Evolutionary conservation across 2,329 filamentous ascomycete genomes (phyloP).

Genomic region (Cryphonectria naterciae): DNA sequence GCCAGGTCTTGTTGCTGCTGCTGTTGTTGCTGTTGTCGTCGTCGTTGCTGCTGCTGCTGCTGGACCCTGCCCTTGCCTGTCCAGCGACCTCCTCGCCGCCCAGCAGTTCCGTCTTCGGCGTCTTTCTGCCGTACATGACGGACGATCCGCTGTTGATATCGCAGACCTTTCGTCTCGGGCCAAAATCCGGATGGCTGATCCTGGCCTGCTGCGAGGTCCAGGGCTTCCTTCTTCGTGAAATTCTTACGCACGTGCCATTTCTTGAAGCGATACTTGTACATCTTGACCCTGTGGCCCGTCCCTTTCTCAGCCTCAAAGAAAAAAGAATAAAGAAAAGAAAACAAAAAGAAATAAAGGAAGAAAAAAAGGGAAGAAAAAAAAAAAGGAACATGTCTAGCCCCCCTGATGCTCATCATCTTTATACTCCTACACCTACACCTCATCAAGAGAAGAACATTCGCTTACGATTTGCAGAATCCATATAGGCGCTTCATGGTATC

Average conservation of each 20-base stretch:
- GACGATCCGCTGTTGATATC: conserved; percentile 13
- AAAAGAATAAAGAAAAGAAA: not conserved
- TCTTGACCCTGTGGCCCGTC: conserved; percentile 5
- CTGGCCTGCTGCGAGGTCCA: conserved; percentile 1
- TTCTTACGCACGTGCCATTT: conserved; percentile 22
- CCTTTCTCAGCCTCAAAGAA: not conserved
- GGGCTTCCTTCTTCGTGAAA: conserved; percentile 15
- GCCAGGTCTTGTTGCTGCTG: not conserved
- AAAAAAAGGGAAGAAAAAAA: not conserved
- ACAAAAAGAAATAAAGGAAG: not conserved
- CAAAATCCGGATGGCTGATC: conserved; percentile 3
- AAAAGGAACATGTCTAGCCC: not conserved
- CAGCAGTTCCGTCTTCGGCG: not conserved
- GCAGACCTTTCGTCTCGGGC: not conserved
- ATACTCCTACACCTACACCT: not conserved
- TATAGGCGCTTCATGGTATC: conserved; percentile 8
- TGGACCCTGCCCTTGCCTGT: not conserved
- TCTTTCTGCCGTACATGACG: conserved; percentile 12
- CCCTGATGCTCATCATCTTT: not conserved
- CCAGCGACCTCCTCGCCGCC: not conserved
- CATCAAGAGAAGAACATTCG: not conserved
- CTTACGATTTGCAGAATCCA: conserved; percentile 21
- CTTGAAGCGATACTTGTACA: conserved; percentile 19
- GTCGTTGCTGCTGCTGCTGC: not conserved
- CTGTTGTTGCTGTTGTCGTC: not conserved